phyloP scores from a whole-genome alignment of 345 rosid species.

The Populus deltoides region DNA sequence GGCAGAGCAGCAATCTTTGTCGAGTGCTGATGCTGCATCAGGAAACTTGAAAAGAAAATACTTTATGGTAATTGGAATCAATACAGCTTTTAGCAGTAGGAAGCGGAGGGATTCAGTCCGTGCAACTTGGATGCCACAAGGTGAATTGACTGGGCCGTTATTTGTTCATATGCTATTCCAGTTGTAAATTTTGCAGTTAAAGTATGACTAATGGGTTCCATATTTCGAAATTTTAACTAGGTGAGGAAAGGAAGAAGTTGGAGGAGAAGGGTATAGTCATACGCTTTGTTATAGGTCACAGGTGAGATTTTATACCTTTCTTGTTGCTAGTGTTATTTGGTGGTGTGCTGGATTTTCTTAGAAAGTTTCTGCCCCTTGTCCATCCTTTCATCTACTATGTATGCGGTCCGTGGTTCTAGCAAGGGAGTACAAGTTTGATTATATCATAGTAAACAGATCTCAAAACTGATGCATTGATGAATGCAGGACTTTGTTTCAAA shows the following conservation, averaged over 20 bases:
- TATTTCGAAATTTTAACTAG: slow-evolving; percentile 24
- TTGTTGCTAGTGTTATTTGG: not conserved
- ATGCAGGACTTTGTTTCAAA: not conserved
- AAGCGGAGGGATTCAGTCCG: slow-evolving; percentile 83
- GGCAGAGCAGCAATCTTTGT: slow-evolving; percentile 37
- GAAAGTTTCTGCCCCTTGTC: not conserved
- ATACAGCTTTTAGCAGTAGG: slow-evolving; percentile 81
- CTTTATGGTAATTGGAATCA: slow-evolving; percentile 84
- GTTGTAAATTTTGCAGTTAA: not conserved
- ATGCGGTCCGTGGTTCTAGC: not conserved
- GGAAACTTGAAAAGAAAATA: slow-evolving; percentile 41
- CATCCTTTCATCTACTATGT: not conserved
- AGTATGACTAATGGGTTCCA: not conserved
- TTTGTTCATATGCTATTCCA: not conserved
- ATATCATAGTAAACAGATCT: not conserved
- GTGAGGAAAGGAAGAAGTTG: slow-evolving; percentile 55
- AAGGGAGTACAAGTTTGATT: not conserved
- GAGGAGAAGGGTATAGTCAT: slow-evolving; percentile 82
- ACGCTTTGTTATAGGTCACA: slow-evolving; percentile 87
- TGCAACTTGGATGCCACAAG: slow-evolving; percentile 94
- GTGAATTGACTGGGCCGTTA: slow-evolving; percentile 24
- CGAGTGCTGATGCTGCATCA: not conserved
- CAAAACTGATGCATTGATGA: not conserved
- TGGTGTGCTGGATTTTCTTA: not conserved
- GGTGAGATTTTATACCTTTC: slow-evolving; percentile 39